Conservation (phyloP, 1,284 basidiomycete species). For the Bjerkandera adusta region DNA sequence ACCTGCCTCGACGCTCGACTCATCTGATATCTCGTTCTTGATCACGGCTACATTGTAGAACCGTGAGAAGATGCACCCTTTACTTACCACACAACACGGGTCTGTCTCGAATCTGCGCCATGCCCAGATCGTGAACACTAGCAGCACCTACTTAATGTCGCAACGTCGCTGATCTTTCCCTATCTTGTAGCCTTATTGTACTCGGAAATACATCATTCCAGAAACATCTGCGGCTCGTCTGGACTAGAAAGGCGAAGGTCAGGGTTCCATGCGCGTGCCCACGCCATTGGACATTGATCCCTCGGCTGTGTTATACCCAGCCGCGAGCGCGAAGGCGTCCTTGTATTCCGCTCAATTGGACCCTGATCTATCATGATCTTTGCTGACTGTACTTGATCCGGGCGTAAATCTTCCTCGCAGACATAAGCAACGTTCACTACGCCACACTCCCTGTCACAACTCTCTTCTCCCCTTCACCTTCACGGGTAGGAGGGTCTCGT, state of each 20-base stretch:
- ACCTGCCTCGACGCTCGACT: background rate
- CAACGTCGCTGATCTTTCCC: too few species aligned
- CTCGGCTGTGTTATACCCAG: background rate
- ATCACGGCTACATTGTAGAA: conserved; percentile 11
- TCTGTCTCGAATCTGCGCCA: too few species aligned
- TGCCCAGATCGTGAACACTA: too few species aligned
- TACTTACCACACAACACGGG: too few species aligned
- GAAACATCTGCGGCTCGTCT: background rate
- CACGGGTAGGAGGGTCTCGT: too few species aligned
- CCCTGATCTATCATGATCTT: background rate
- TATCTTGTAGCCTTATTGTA: conserved; percentile 10
- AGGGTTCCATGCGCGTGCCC: background rate
- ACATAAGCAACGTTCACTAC: too few species aligned
- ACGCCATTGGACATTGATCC: background rate
- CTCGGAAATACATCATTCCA: conserved; percentile 3
- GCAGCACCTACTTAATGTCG: too few species aligned
- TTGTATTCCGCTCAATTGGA: background rate
- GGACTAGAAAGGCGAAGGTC: background rate
- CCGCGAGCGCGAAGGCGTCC: background rate
- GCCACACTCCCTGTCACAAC: background rate
- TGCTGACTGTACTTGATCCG: conserved; percentile 4
- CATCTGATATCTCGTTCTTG: conserved; percentile 10
- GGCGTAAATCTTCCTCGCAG: conserved; percentile 1
- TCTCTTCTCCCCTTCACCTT: background rate
- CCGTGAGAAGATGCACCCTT: conserved; percentile 4